Evolutionary conservation across 2,329 filamentous ascomycete genomes (phyloP).

Genomic region (Pseudocercospora ulei): DNA sequence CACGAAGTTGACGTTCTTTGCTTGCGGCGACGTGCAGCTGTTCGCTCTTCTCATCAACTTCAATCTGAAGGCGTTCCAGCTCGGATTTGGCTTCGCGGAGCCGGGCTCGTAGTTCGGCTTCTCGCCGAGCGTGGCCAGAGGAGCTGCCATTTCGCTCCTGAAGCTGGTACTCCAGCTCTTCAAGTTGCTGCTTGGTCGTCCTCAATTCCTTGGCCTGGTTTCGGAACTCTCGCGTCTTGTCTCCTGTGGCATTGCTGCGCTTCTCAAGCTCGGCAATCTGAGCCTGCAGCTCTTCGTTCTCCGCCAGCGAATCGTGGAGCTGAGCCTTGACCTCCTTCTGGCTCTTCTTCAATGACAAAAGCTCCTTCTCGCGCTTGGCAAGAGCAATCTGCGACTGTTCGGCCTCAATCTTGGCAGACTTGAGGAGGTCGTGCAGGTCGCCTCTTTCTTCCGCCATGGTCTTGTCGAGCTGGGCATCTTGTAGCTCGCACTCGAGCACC

Average conservation of each 20-base stretch:
- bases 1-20: constrained; percentile 38
- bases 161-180: constrained; percentile 39
- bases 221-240: constrained; percentile 36
- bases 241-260: constrained; percentile 23
- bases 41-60: constrained; percentile 40
- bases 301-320: constrained; percentile 49
- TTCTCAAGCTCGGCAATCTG: constrained; percentile 45
- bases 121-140: constrained; percentile 33
- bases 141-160: constrained; percentile 37
- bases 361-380: constrained; percentile 56
- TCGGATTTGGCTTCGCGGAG: constrained; percentile 32
- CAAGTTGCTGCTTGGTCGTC: constrained; percentile 28
- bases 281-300: constrained; percentile 43
- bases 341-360: constrained; percentile 49
- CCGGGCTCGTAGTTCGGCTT: constrained; percentile 36
- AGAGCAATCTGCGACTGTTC: constrained; percentile 59
- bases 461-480: constrained; percentile 46
- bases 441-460: constrained; percentile 48
- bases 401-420: constrained; percentile 49
- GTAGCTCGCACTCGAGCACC: constrained; percentile 50
- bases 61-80: constrained; percentile 32
- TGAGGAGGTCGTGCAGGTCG: constrained; percentile 52
- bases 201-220: constrained; percentile 32
- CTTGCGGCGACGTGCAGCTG: constrained; percentile 31
- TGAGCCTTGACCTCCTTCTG: constrained; percentile 56